Evolutionary conservation across 2,329 filamentous ascomycete genomes (phyloP).

Genomic region (Diaporthe australafricana): DNA sequence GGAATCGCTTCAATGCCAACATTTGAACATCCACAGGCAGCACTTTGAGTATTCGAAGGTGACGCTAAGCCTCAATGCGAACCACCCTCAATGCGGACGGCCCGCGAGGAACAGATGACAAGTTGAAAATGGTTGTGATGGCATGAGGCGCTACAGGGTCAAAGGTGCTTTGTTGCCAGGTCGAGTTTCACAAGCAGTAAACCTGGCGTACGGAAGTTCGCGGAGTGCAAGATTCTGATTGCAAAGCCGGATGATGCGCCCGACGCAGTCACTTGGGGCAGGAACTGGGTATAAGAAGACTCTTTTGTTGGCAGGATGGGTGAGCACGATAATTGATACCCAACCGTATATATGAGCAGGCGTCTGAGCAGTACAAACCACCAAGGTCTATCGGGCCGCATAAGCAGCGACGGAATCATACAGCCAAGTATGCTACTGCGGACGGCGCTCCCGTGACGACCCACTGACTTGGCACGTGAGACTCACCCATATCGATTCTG

Average conservation of each 20-base stretch:
- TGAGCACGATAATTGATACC: neutral
- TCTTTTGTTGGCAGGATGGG: neutral
- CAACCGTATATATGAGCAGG: neutral
- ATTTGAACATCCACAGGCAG: neutral
- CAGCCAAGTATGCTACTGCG: neutral
- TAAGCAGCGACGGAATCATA: neutral
- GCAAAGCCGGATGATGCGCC: neutral
- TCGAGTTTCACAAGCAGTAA: neutral
- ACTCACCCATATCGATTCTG: neutral
- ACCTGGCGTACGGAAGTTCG: neutral
- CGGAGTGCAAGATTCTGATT: neutral
- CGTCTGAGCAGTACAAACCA: neutral
- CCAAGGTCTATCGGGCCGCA: constrained; percentile 5
- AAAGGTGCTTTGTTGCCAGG: neutral
- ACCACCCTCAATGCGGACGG: neutral
- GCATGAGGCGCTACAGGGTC: neutral
- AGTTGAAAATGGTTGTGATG: neutral
- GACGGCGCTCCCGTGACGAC: neutral
- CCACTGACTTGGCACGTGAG: neutral
- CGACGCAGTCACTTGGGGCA: neutral
- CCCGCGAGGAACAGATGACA: too few relatives aligned
- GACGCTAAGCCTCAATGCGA: neutral
- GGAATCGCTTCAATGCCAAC: neutral
- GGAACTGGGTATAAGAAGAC: neutral
- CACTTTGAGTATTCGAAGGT: neutral